A percentile compares a stretch with the other conserved stretches of the same genome.
phyloP scores from a whole-genome alignment of 2,329 filamentous ascomycete genomes.

The Xylaria sp. region DNA sequence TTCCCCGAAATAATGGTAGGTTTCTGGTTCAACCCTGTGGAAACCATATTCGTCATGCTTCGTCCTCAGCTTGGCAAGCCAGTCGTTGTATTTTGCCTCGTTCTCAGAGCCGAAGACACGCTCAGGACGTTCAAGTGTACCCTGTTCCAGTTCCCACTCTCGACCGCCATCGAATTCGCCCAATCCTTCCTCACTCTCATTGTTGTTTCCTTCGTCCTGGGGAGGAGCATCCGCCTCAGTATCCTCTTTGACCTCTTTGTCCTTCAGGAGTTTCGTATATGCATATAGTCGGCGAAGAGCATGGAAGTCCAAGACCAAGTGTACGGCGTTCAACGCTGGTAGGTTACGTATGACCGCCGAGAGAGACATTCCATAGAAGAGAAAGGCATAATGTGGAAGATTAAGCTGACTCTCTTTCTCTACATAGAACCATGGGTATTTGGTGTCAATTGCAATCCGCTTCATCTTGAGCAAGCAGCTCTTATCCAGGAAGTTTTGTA shows the following conservation, averaged over 20 bases:
- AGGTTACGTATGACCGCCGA: background rate
- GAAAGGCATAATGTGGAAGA: background rate
- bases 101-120: background rate
- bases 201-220: background rate
- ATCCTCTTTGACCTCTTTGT: background rate
- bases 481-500: background rate
- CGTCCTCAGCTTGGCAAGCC: background rate
- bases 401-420: background rate
- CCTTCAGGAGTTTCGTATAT: background rate
- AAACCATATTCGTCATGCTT: background rate
- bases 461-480: background rate
- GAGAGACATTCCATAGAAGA: background rate
- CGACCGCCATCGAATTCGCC: background rate
- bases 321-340: background rate
- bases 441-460: conserved; percentile 1
- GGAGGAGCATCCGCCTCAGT: background rate
- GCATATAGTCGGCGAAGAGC: background rate
- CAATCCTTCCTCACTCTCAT: too few relatives aligned
- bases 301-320: background rate
- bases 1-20: background rate
- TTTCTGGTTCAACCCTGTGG: background rate
- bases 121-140: background rate
- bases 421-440: background rate
- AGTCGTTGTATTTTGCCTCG: background rate
- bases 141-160: background rate